Percentiles rank a stretch among this genome's conserved stretches.
Conservation (phyloP, 768 basidiomycete species). For the Naganishia friedmannii region DNA sequence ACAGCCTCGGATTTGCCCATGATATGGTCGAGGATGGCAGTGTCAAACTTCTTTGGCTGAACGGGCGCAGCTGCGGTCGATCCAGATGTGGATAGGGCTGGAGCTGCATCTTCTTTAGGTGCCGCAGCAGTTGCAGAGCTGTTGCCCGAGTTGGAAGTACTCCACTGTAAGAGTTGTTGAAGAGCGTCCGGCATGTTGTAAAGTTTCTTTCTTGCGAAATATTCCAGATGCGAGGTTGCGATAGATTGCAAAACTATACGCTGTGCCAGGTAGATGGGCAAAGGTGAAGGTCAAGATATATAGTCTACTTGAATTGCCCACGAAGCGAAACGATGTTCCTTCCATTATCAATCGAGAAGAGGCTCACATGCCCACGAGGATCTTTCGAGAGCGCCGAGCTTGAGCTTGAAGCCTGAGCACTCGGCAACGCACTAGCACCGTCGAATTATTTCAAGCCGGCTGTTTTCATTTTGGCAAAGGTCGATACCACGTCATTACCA, state of each 20-base stretch:
- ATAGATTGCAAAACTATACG: background rate
- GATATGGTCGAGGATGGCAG: slow-evolving; percentile 50
- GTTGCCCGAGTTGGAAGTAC: background rate
- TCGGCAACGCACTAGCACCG: slow-evolving; percentile 2
- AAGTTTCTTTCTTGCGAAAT: background rate
- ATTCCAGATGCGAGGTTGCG: background rate
- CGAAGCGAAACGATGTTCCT: background rate
- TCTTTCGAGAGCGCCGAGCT: slow-evolving; percentile 14
- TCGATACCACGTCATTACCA: background rate
- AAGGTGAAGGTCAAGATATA: background rate
- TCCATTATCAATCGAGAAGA: slow-evolving; percentile 20
- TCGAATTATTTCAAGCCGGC: background rate
- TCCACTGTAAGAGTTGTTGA: slow-evolving; percentile 19
- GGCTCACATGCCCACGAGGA: background rate
- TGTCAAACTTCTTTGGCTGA: slow-evolving; percentile 37
- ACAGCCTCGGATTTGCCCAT: slow-evolving; percentile 51
- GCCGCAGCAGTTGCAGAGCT: slow-evolving; percentile 17
- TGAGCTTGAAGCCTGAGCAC: no score
- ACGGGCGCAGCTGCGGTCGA: slow-evolving; percentile 4
- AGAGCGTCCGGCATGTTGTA: slow-evolving; percentile 21
- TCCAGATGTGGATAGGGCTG: background rate
- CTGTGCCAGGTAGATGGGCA: background rate
- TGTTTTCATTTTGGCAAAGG: background rate
- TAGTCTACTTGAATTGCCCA: slow-evolving; percentile 2
- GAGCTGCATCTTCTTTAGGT: background rate